A percentile compares a stretch with the other conserved stretches of the same genome.
These are phyloP conservation scores for Didymella arachidicola DNA, from an alignment of 2,329 filamentous ascomycete species.

Conservation along the genomic window DNA sequence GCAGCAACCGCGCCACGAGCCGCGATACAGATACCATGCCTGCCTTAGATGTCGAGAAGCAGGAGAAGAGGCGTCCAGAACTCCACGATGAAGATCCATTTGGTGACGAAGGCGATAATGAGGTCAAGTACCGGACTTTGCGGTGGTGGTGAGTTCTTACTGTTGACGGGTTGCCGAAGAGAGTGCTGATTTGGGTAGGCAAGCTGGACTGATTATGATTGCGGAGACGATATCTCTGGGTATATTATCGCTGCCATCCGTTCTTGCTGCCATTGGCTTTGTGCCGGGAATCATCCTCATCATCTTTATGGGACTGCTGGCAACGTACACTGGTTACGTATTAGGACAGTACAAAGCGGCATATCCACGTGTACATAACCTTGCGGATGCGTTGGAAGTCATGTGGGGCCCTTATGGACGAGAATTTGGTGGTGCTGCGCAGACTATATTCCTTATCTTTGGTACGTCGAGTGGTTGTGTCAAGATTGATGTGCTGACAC, in stretches of 20 bases:
- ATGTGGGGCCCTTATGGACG: slow-evolving; percentile 67
- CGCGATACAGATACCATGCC: background rate
- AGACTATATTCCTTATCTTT: slow-evolving; percentile 70
- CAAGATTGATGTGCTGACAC: background rate
- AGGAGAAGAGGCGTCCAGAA: slow-evolving; percentile 1
- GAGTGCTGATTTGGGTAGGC: slow-evolving; percentile 2
- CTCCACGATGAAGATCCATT: slow-evolving; percentile 29
- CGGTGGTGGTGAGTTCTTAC: slow-evolving; percentile 52
- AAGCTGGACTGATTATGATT: slow-evolving; percentile 55
- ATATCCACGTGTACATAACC: slow-evolving; percentile 57
- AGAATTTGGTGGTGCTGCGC: slow-evolving; percentile 68
- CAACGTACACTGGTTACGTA: slow-evolving; percentile 67
- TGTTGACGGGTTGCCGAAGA: background rate
- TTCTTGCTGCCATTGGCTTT: slow-evolving; percentile 60
- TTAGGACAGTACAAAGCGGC: slow-evolving; percentile 64
- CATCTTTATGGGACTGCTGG: slow-evolving; percentile 60
- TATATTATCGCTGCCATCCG: slow-evolving; percentile 62
- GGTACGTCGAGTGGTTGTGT: slow-evolving; percentile 54
- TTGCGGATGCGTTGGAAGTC: slow-evolving; percentile 71
- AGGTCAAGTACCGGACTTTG: slow-evolving; percentile 61
- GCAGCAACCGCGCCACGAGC: slow-evolving; percentile 5
- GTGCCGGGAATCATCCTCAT: slow-evolving; percentile 63
- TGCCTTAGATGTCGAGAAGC: background rate
- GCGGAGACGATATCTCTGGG: slow-evolving; percentile 64
- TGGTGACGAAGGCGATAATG: slow-evolving; percentile 38